Evolutionary conservation across 768 basidiomycete genomes (phyloP), one percentile per base, ranked within the genome.

Genomic region (Trametes villosa): DNA sequence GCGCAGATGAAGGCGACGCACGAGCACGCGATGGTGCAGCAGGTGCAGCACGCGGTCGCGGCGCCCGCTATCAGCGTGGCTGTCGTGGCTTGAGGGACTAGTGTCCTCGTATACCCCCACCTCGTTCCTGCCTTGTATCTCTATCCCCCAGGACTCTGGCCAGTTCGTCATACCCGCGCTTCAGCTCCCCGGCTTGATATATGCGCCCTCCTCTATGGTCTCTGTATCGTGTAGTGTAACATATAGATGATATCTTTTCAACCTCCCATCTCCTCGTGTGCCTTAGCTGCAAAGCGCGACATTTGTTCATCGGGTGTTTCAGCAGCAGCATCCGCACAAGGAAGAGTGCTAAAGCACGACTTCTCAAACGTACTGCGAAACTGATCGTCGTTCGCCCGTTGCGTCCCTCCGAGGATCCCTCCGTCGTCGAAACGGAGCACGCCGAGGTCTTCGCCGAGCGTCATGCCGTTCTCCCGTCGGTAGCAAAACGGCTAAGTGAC

Each of bases 1-100:
- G 24, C 56, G 36, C 12, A 29, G 22, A 20, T 22, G 24, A 36
- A 22, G 55, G 46, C 13, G 27, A n/a, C 18, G 47, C 56, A 41
- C 33, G n/a, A 36, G 56, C 38, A 26, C 47, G 45, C 30, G 44
- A 44, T 34, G 44, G n/a, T 12, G 18, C 47, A 49, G 47, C 56
- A 49, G 38, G 47, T 38, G 26, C 31, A 29, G 38, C 56, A 57
- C 56, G 47, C 56, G n/a, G 47, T 57, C 46, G 56, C 56, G 27
- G 45, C 46, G 56, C 56, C 56, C 38, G 47, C 56, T 2, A 49
- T 57, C 13, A 15, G 13, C 13, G 36, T 18, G 8, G 13, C 36
- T 18, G 18, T 38, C 36, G 36, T 18, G 5, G 36, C 36, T 4
- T 38, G 36, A 38, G 36, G 13, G 36, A 4, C 15, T 7, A 34